These are phyloP conservation scores for Cairneyella variabilis DNA, from an alignment of 495 filamentous ascomycete genomes.

Conservation along the genomic window DNA sequence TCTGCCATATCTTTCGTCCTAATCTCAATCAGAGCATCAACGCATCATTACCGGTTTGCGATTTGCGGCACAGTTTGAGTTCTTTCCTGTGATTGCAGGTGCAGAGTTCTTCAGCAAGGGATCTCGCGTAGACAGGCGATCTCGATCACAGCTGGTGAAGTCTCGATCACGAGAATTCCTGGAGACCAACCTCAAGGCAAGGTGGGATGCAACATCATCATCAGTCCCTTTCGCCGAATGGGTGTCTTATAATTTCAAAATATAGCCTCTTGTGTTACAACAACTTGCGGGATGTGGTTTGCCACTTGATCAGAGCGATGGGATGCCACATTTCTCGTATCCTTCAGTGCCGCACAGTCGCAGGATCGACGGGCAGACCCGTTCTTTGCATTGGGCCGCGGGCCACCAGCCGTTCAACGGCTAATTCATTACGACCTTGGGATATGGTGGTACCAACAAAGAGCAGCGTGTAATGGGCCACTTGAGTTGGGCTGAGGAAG, in stretches of 20 bases:
- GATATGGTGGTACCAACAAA: too few relatives aligned
- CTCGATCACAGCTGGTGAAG: not conserved
- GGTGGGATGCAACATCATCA: not conserved
- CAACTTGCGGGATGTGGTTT: too few relatives aligned
- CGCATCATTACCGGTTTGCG: conserved; percentile 10
- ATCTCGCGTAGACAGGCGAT: too few relatives aligned
- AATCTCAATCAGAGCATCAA: conserved; percentile 15
- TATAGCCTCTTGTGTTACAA: too few relatives aligned
- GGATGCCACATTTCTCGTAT: too few relatives aligned
- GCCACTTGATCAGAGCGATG: too few relatives aligned
- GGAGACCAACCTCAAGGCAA: conserved; percentile 1
- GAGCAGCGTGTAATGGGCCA: too few relatives aligned
- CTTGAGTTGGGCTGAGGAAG: too few relatives aligned
- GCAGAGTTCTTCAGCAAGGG: not conserved
- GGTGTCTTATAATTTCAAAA: too few relatives aligned
- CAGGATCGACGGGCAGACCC: conserved; percentile 3
- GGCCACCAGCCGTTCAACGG: too few relatives aligned
- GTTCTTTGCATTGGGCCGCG: conserved; percentile 7
- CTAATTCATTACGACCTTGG: too few relatives aligned
- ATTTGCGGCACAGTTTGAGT: conserved; percentile 3
- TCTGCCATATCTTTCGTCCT: conserved; percentile 8
- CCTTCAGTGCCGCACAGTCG: not conserved
- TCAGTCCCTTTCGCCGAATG: too few relatives aligned
- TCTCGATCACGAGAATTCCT: not conserved
- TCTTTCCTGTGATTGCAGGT: conserved; percentile 5